Base-by-base conservation (phyloP, 78 protist species). In the Dictyostelium capitatum region DNA sequence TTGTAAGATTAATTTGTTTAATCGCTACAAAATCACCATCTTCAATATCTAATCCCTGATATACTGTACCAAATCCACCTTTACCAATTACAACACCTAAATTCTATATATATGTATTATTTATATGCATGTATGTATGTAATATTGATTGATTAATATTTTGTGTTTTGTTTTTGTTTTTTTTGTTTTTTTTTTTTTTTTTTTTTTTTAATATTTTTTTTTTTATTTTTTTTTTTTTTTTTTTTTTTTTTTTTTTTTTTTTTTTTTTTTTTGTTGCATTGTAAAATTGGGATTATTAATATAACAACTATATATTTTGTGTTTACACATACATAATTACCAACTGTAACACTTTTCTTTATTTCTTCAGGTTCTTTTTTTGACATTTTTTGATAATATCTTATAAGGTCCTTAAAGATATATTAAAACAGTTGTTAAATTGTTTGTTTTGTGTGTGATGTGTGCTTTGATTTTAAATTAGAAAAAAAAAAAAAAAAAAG, bases 11-110 rank as follows among this genome's bases (percentile, higher is more conserved):
- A 50, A 98, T 89, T 64, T 96, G 96, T 83, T 98, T 98, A 56
- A 98, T 73, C 2, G 99, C 99, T 17, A 96, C 98, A 19, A 96
- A 92, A 48, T 83, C 90, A 70, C 97, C 98, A 32, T 62, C 73
- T 7, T 64, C 89, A 43, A 25, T 57, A 89, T 97, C 93, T 15
- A 97, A 69, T 6, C 94, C 97, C 74, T 89, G 89, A 46, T 64
- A 95, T 47, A 95, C 97, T 28, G 94, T 80, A 69, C 97, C 97
- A 54, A 87, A 87, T 5, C 91, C 95, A 72, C 97, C 97, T 80
- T 89, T 95, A 51, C 97, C 97, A 54, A 95, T 95, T 12, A 62
- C 78, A n/a, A 67, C 75, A 37, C 90, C 96, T 23, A 95, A 54
- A 70, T 67, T 74, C 96, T 95, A 82, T 17, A 50, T 30, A 78